Evolutionary conservation across 2,329 filamentous ascomycete species (phyloP).

Genomic region (Calonectria naviculata): DNA sequence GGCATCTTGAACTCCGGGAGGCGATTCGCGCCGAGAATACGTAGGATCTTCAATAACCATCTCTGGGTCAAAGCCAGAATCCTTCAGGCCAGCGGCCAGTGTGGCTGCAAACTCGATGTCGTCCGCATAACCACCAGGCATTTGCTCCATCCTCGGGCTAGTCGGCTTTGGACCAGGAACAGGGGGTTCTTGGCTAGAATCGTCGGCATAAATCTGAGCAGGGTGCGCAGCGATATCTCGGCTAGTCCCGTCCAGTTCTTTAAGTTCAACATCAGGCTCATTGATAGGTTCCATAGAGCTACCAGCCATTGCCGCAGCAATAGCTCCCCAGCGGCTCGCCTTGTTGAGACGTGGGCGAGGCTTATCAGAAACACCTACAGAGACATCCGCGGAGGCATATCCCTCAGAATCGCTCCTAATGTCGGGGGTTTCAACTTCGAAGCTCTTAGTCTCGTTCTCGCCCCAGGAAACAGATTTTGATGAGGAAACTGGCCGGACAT

Average conservation of each 20-base stretch:
- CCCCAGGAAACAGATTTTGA: constrained; percentile 74
- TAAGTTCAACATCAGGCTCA: constrained; percentile 43
- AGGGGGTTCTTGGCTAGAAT: constrained; percentile 58
- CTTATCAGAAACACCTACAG: constrained; percentile 36
- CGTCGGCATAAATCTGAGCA: constrained; percentile 47
- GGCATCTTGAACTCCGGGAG: constrained; percentile 67
- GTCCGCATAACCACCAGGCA: constrained; percentile 74
- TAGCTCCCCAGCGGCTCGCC: constrained; percentile 62
- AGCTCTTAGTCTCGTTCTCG: constrained; percentile 72
- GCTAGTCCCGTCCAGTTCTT: constrained; percentile 21
- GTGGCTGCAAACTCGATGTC: constrained; percentile 78
- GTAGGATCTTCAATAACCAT: constrained; percentile 75
- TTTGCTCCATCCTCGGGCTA: constrained; percentile 59
- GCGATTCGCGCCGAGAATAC: constrained; percentile 73
- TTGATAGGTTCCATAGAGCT: constrained; percentile 51
- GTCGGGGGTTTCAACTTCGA: constrained; percentile 70
- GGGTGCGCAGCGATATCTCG: constrained; percentile 32
- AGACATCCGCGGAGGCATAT: constrained; percentile 35
- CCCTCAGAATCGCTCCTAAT: constrained; percentile 46
- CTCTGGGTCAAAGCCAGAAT: constrained; percentile 77
- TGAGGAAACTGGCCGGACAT: constrained; percentile 45
- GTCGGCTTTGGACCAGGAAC: constrained; percentile 68
- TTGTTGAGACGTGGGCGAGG: constrained; percentile 50
- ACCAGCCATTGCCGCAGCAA: constrained; percentile 61
- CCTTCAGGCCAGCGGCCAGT: constrained; percentile 74